A percentile compares a stretch with the other conserved stretches of the same genome.
Conservation (phyloP, 2,329 filamentous ascomycete genomes). For the Colletotrichum liriopes region DNA sequence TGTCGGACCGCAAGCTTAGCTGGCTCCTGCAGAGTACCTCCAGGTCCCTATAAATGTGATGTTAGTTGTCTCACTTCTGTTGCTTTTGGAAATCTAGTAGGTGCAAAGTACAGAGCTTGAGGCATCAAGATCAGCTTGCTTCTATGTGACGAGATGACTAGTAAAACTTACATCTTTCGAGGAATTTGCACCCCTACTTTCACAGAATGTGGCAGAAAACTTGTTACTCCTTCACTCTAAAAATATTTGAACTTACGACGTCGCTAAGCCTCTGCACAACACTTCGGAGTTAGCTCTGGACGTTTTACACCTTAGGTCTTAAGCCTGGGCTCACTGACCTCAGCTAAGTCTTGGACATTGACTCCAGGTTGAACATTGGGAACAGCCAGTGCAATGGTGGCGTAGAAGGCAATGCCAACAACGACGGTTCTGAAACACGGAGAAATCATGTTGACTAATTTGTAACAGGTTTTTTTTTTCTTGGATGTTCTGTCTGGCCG, state of each 20-base stretch:
- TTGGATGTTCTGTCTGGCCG: background rate
- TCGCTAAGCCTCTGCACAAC: background rate
- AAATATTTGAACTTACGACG: background rate
- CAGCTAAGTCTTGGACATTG: background rate
- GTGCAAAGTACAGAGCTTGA: background rate
- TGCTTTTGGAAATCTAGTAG: background rate
- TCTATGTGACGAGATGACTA: background rate
- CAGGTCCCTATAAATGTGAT: background rate
- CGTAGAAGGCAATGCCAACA: slow-evolving; percentile 8
- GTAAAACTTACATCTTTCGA: background rate
- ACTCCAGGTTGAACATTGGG: slow-evolving; percentile 1
- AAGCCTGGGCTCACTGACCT: background rate
- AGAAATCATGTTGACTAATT: background rate
- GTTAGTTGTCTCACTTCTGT: background rate
- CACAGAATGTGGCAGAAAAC: background rate
- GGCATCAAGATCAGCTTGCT: background rate
- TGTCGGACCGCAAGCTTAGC: background rate
- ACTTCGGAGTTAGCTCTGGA: background rate
- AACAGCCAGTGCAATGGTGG: background rate
- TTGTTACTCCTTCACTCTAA: no score
- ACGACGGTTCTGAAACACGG: slow-evolving; percentile 3
- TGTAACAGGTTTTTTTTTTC: no score
- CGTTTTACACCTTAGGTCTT: background rate
- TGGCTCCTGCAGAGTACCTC: background rate
- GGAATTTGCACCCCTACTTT: no score